phyloP scores from a whole-genome alignment of 495 filamentous ascomycete genomes.

The Penicillium waksmanii region DNA sequence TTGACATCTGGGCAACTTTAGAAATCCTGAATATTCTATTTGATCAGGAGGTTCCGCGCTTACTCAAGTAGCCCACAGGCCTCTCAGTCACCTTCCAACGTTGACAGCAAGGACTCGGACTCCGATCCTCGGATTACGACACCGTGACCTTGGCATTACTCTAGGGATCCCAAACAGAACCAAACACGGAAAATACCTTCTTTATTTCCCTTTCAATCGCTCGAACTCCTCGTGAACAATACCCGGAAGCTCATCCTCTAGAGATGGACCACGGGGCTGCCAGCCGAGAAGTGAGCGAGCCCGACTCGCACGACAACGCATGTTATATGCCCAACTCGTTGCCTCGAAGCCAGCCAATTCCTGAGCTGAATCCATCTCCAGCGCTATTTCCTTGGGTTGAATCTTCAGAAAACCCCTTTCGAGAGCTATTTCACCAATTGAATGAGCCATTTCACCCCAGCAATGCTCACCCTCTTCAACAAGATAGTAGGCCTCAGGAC shows the following conservation, averaged over 20 bases:
- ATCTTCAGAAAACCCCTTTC: conserved; percentile 53
- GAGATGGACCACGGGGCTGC: background rate
- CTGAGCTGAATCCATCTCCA: background rate
- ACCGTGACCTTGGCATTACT: too few species aligned
- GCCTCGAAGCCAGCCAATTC: conserved; percentile 8
- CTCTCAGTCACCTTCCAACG: too few species aligned
- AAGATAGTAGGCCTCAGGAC: conserved; percentile 65
- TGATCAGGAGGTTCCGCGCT: too few species aligned
- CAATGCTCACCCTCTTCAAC: conserved; percentile 59
- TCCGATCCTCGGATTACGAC: too few species aligned
- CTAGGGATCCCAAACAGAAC: too few species aligned
- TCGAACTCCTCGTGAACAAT: conserved; percentile 1
- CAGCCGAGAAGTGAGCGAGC: conserved; percentile 3
- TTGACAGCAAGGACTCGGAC: too few species aligned
- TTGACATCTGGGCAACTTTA: too few species aligned
- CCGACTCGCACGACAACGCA: conserved; percentile 7
- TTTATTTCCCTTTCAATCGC: background rate
- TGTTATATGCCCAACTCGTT: conserved; percentile 5
- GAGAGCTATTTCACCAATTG: conserved; percentile 55
- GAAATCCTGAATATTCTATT: background rate
- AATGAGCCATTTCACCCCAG: conserved; percentile 60
- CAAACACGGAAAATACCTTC: too few species aligned
- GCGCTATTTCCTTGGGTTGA: conserved; percentile 9
- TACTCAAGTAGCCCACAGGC: too few species aligned
- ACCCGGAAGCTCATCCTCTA: conserved; percentile 1